A percentile compares a stretch with the other conserved stretches of the same genome.
These are phyloP conservation scores for Stenogyne calaminthoides DNA, from an alignment of 305 asterid genomes.

Conservation along the genomic window DNA sequence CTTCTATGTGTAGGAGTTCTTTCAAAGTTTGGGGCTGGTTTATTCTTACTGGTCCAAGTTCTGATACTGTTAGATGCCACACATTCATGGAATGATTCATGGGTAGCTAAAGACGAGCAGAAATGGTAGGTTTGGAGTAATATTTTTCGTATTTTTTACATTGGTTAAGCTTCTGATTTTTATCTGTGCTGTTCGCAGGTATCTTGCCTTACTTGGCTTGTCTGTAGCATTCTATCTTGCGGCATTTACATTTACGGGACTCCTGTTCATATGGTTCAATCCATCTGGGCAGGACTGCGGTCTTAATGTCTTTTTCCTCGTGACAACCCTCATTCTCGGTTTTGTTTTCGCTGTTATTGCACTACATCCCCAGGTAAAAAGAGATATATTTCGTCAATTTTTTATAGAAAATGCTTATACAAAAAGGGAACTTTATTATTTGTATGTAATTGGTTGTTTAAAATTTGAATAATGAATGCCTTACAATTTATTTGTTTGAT, in stretches of 20 bases:
- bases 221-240: constrained; percentile 80
- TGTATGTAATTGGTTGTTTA: not conserved
- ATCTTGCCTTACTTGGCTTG: constrained; percentile 70
- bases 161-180: constrained; percentile 28
- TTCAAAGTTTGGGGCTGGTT: constrained; percentile 94
- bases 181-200: constrained; percentile 55
- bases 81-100: constrained; percentile 94
- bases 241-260: constrained; percentile 63
- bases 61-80: constrained; percentile 80
- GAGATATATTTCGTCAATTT: not conserved
- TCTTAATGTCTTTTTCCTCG: constrained; percentile 89
- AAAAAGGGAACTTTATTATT: not conserved
- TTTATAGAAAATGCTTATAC: not conserved
- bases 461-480: too few relatives aligned
- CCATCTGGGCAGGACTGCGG: constrained; percentile 94
- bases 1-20: constrained; percentile 57
- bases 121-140: constrained; percentile 64
- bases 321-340: constrained; percentile 78
- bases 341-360: constrained; percentile 79
- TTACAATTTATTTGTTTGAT: too few relatives aligned
- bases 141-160: constrained; percentile 11
- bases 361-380: constrained; percentile 82
- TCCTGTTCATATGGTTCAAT: constrained; percentile 96
- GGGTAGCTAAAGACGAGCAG: constrained; percentile 96
- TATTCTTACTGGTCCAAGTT: constrained; percentile 88